Evolutionary conservation across 441 rosid species (phyloP).

Genomic region (Euphorbia celastroides): DNA sequence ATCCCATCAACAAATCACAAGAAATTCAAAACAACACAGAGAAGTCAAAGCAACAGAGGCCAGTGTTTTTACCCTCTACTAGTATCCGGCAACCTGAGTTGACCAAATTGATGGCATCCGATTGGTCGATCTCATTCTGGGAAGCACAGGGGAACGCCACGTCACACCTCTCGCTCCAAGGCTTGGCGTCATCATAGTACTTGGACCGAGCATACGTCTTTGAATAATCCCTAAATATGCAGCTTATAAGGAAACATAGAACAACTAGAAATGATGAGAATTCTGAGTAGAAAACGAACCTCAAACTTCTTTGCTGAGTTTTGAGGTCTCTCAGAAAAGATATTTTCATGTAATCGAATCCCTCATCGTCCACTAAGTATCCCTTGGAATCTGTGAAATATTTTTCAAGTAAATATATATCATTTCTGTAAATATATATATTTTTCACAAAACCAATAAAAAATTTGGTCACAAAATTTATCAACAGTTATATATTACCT

Average conservation of each 20-base stretch:
- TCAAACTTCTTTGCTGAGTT: constrained; percentile 93
- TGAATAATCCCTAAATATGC: constrained; percentile 80
- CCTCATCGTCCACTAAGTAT: constrained; percentile 95
- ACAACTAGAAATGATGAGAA: constrained; percentile 1
- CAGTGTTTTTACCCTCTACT: constrained; percentile 74
- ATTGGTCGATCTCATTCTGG: constrained; percentile 91
- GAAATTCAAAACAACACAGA: constrained; percentile 4
- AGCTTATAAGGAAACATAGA: constrained; percentile 14
- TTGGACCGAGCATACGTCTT: constrained; percentile 95
- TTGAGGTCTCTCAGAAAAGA: constrained; percentile 90
- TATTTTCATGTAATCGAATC: constrained; percentile 93
- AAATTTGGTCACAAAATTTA: not conserved
- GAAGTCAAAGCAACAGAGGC: constrained; percentile 13
- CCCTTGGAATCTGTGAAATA: constrained; percentile 80
- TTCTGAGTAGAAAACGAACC: constrained; percentile 34
- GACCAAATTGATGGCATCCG: constrained; percentile 89
- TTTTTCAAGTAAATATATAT: constrained; percentile 17
- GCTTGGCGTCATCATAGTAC: constrained; percentile 94
- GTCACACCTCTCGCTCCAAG: constrained; percentile 95
- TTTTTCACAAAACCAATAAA: not conserved
- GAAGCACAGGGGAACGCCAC: constrained; percentile 93
- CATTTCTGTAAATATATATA: constrained; percentile 16
- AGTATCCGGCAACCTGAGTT: constrained; percentile 83
- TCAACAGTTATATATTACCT: constrained; percentile 39
- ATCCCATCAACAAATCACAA: not conserved